Base-by-base conservation (phyloP, 1,284 basidiomycete genomes). In the Fomes fomentarius region DNA sequence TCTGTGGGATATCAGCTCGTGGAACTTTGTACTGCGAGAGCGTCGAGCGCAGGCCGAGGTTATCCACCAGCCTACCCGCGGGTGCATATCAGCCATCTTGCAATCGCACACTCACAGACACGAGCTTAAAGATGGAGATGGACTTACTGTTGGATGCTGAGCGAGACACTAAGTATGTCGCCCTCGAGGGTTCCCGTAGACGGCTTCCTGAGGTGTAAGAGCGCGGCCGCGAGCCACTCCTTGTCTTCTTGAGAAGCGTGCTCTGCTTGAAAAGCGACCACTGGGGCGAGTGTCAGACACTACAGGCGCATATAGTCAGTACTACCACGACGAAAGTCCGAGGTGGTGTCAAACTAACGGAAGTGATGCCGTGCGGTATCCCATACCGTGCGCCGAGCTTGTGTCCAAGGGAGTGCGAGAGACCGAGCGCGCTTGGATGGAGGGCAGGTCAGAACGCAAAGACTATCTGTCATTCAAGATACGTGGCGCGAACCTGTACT, bases 331-430 rank as follows among this genome's bases (percentile, higher is more conserved):
- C 8, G 28, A 43, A 25, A 26, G n/a, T 7, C 10, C 10, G 24
- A 6, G 67, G 28, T 7, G 28, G 12, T 12, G 28, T 7, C 15
- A 17, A 3, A 34, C 81, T 67, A 58, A 87, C 87, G 21, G 89
- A 91, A 6, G 91, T 93, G 61, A 92, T 89, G 3, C 91, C 91
- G 67, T 94, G 91, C 10, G 86, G 84, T 54, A 94, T 93, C 47
- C 76, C 72, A 66, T 93, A 94, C 22, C 78, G 78, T 4, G 89
- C 89, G 2, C 91, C 91, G 11, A 94, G 77, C 62, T 81, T 85
- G 66, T 93, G 89, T 12, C 89, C 87, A 1, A 91, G 75, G 7
- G 82, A 72, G 71, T 93, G 91, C 19, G 87, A 90, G 12, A 93
- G 74, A 19, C 91, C 92, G 14, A 91, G 66, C 2, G 87, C 72